Evolutionary conservation across 2,329 filamentous ascomycete genomes (phyloP).

Genomic region (Diaporthe citrichinensis): DNA sequence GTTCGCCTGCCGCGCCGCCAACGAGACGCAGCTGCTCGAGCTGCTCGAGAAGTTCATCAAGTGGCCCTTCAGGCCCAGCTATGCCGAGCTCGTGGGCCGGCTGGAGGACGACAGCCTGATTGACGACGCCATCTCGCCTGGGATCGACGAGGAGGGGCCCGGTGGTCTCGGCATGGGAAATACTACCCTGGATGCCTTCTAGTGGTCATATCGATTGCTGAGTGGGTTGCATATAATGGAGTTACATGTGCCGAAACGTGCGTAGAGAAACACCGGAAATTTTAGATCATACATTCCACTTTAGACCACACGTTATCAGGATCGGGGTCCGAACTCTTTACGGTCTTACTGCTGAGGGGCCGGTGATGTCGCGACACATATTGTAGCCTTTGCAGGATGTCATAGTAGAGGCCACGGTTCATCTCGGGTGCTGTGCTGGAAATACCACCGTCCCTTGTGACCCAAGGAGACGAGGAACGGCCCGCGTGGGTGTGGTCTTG

Average conservation of each 20-base stretch:
- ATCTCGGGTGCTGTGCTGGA: no score
- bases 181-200: slow-evolving; percentile 22
- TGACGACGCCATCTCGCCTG: slow-evolving; percentile 16
- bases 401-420: background rate
- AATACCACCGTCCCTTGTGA: background rate
- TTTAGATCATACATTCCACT: background rate
- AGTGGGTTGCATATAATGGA: slow-evolving; percentile 7
- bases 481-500: background rate
- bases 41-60: slow-evolving; percentile 72
- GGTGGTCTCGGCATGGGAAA: slow-evolving; percentile 8
- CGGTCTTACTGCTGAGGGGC: background rate
- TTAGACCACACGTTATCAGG: no score
- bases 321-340: background rate
- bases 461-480: background rate
- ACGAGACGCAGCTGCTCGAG: slow-evolving; percentile 68
- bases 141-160: background rate
- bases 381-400: background rate
- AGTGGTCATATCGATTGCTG: background rate
- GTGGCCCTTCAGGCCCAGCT: slow-evolving; percentile 75
- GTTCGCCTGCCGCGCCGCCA: slow-evolving; percentile 64
- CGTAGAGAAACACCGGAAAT: background rate
- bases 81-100: slow-evolving; percentile 62
- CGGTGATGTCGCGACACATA: background rate
- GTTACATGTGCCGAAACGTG: background rate
- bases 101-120: slow-evolving; percentile 49